Base-by-base conservation (phyloP, 805 yeast genomes). In the Suhomyces prunicola region DNA sequence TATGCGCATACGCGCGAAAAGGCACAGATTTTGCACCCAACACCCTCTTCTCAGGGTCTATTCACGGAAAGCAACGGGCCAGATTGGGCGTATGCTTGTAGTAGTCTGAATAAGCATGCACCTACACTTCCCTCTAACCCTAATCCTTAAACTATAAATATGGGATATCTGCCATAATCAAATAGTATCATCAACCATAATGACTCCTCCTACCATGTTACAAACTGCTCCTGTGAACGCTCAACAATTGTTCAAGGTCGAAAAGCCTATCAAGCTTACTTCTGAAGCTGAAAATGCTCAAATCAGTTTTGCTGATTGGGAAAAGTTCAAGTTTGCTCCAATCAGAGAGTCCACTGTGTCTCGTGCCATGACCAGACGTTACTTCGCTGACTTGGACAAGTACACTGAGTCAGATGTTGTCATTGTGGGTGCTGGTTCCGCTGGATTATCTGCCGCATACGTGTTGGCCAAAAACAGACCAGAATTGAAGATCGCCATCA, bases 311-410 rank as follows among this genome's bases (percentile, higher is more conserved):
- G 75, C 74, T n/a, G 86, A 85, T 65, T 87, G 93, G 93, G 82
- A 84, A 13, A 72, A 74, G 45, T 87, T 87, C 71, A 71, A 78
- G 60, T 87, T 87, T 70, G 79, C 83, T 12, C 90, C 90, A 52
- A 87, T 87, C 61, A 78, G 91, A 54, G 93, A 87, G 72, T 83
- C 90, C 6, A 84, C 88, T 2, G 92, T 87, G 33, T 85, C 91
- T 7, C 79, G 92, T 56, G 93, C 92, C 33, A 87, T 87, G 92
- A 86, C 91, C 44, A 75, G 74, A 54, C 81, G 92, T 58, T 87
- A 87, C 71, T 87, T 86, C 65, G 79, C 81, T 36, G 92, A 87
- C 64, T 69, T 87, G 63, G 88, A 87, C 74, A 84, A 82, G 67
- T 85, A 81, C 66, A 85, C 91, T 22, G 91, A 86, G 61, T 79